Percentiles rank a stretch among this genome's conserved stretches.
Conservation (phyloP, 2,329 filamentous ascomycete species). For the Penicillium sp. region DNA sequence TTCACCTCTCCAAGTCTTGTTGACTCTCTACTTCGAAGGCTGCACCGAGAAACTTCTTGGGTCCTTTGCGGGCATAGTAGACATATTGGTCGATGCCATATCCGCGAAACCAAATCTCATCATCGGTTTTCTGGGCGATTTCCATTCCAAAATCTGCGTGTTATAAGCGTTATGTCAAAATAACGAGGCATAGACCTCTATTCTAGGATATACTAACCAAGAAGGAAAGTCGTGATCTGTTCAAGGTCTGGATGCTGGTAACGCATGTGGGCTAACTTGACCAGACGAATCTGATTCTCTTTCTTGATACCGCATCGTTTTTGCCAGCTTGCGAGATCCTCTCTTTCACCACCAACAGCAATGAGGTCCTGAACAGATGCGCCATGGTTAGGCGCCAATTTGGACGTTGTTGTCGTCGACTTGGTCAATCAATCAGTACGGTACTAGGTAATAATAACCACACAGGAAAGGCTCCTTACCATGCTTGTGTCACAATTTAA, state of each 20-base stretch:
- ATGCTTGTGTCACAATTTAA: background rate
- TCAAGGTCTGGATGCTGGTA: conserved; percentile 52
- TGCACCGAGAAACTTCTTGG: conserved; percentile 41
- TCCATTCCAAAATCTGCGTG: conserved; percentile 24
- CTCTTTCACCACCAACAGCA: conserved; percentile 16
- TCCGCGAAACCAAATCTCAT: conserved; percentile 19
- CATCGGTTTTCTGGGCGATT: conserved; percentile 34
- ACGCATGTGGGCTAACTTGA: conserved; percentile 49
- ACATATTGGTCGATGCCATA: conserved; percentile 21
- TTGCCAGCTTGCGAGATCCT: conserved; percentile 18
- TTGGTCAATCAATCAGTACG: background rate
- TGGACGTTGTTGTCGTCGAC: background rate
- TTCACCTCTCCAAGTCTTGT: conserved; percentile 41
- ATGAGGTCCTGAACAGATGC: conserved; percentile 13
- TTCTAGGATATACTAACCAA: background rate
- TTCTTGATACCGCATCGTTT: conserved; percentile 34
- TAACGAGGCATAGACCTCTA: no score
- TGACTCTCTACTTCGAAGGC: conserved; percentile 41
- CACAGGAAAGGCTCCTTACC: background rate
- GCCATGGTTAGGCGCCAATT: background rate
- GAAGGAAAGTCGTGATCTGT: conserved; percentile 34
- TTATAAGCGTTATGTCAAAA: background rate
- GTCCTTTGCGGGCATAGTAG: conserved; percentile 28
- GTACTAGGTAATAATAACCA: background rate
- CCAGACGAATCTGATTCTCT: conserved; percentile 44